Evolutionary conservation across 1,139 yeast species (phyloP), one percentile per base, ranked within the genome.

Genomic region (Pneumocystis wakefieldiae): DNA sequence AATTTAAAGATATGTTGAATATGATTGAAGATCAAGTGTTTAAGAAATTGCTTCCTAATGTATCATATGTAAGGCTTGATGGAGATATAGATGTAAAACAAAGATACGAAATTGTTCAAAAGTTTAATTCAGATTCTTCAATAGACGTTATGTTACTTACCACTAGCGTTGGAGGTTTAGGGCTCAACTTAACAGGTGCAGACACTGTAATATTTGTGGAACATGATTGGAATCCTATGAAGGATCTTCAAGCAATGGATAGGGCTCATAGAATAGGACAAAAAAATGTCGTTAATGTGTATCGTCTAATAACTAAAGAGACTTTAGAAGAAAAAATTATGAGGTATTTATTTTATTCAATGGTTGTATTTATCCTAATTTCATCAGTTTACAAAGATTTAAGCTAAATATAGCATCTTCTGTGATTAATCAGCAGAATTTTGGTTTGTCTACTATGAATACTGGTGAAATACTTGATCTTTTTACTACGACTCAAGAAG

Each of bases 211-310:
- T 94, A 15, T 94, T 94, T 76, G 95, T 94, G 55, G 99, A 94
- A 72, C 99, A 94, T 72, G 99, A 94, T 74, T 94, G 99, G 99
- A 94, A 94, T 73, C 98, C 99, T 32, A 94, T 94, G 99, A 92
- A 90, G 72, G 99, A 94, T 77, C 78, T 94, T 66, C 99, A 94
- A 74, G 99, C 99, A 0, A 94, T 94, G 99, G 99, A 94, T 73
- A 81, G 99, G 71, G 98, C 98, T 0, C 99, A 94, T 75, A 81
- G 99, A 74, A 83, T 94, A 69, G 99, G 99, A 3, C 99, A 94
- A 75, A 90, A 90, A 77, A 92, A 91, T 73, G 97, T 92, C 53
- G 99, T 94, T 60, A 89, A 90, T 73, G 98, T 94, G 19, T 91
- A 91, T 72, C 80, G 97, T 70, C 80, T 94, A 69, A 88, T 94